Conservation (phyloP, 1,284 basidiomycete species). For the Malassezia arunalokei region DNA sequence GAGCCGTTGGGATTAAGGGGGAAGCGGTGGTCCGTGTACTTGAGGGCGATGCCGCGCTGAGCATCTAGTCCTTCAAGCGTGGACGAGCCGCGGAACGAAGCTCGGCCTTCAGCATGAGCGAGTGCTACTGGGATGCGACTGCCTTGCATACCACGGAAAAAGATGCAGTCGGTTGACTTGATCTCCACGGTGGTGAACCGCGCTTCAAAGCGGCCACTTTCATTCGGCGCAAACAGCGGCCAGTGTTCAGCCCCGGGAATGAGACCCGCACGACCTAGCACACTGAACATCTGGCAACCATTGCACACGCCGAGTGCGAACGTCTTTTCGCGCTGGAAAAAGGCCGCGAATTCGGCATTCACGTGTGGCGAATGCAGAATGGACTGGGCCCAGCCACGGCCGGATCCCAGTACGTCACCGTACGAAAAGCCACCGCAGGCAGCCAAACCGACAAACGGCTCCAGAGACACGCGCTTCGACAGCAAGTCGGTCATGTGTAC, state of each 20-base stretch:
- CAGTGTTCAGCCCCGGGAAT: slow-evolving; percentile 71
- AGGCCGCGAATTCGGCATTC: slow-evolving; percentile 62
- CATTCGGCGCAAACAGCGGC: slow-evolving; percentile 84
- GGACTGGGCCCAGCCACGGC: slow-evolving; percentile 93
- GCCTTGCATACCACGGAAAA: slow-evolving; percentile 75
- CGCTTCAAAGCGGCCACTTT: slow-evolving; percentile 79
- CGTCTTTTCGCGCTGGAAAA: slow-evolving; percentile 59
- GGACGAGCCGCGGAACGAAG: slow-evolving; percentile 52
- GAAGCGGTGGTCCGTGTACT: slow-evolving; percentile 36
- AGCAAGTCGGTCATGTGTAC: slow-evolving; percentile 98
- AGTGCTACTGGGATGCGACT: slow-evolving; percentile 80
- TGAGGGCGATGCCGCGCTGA: slow-evolving; percentile 24
- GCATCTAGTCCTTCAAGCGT: slow-evolving; percentile 18
- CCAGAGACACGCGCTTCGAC: slow-evolving; percentile 56
- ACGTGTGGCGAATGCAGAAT: slow-evolving; percentile 68
- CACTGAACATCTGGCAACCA: slow-evolving; percentile 90
- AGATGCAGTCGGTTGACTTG: slow-evolving; percentile 57
- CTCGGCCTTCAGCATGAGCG: slow-evolving; percentile 90
- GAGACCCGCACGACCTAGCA: slow-evolving; percentile 57
- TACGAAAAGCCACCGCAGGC: slow-evolving; percentile 98
- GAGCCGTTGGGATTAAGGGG: slow-evolving; percentile 78
- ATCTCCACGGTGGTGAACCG: slow-evolving; percentile 71
- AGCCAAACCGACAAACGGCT: slow-evolving; percentile 69
- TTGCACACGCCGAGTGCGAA: slow-evolving; percentile 95
- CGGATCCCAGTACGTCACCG: slow-evolving; percentile 92